These are phyloP conservation scores for Polyporus arcularius DNA, from an alignment of 768 basidiomycete genomes.

Conservation along the genomic window DNA sequence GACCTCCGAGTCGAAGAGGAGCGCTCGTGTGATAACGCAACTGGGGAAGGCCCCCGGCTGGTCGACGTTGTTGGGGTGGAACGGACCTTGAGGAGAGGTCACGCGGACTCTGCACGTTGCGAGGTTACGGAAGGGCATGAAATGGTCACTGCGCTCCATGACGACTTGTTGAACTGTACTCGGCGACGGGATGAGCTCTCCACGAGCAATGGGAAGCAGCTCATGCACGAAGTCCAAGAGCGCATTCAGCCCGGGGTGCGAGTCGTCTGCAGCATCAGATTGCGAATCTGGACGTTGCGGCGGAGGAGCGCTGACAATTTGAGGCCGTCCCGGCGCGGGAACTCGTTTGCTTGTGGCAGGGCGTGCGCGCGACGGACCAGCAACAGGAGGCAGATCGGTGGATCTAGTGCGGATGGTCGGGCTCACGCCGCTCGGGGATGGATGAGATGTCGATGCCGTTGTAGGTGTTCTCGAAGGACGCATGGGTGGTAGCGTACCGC, in stretches of 20 bases:
- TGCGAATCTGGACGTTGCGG: too few species aligned
- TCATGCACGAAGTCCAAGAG: too few species aligned
- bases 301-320: too few species aligned
- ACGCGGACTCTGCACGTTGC: neutral
- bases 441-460: neutral
- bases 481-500: neutral
- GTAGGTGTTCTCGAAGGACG: neutral
- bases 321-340: too few species aligned
- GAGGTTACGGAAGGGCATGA: neutral
- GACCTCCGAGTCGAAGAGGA: neutral
- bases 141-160: neutral
- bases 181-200: neutral
- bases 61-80: conserved; percentile 4
- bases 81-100: conserved; percentile 14
- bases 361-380: too few species aligned
- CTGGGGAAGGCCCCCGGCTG: neutral
- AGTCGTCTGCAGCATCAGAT: too few species aligned
- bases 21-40: neutral
- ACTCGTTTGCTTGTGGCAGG: too few species aligned
- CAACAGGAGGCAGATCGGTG: too few species aligned
- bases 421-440: neutral
- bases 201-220: neutral
- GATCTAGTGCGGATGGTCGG: too few species aligned
- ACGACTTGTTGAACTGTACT: neutral
- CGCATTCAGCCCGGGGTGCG: too few species aligned